phyloP scores from a whole-genome alignment of 2,329 filamentous ascomycete species.

The Sporothrix variecibatus region DNA sequence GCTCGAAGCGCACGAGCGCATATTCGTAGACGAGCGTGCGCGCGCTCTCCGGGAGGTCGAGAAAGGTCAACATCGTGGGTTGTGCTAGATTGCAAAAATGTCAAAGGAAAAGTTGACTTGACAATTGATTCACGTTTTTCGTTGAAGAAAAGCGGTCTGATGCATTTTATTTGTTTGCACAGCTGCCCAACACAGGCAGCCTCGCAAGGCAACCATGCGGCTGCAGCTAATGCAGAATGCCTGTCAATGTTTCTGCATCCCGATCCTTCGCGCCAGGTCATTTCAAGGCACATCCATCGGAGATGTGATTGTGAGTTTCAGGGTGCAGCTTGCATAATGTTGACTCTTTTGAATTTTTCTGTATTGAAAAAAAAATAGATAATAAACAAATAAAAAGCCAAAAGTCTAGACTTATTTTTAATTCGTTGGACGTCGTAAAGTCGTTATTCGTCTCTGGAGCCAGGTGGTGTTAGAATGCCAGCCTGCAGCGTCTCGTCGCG shows the following conservation, averaged over 20 bases:
- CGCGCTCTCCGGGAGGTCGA: background rate
- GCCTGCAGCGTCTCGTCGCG: constrained; percentile 70
- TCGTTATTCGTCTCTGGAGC: background rate
- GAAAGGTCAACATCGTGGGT: background rate
- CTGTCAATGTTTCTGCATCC: background rate
- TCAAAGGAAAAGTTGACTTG: no score
- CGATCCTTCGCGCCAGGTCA: background rate
- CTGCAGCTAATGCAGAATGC: no score
- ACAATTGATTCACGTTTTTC: no score
- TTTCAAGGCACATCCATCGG: background rate
- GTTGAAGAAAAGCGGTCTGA: no score
- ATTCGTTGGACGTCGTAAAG: background rate
- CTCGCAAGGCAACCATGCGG: no score
- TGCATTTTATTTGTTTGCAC: no score
- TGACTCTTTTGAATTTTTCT: no score
- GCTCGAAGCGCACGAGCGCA: background rate
- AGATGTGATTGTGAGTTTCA: background rate
- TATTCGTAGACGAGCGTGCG: background rate
- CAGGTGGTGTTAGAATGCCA: background rate
- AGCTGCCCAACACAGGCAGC: no score
- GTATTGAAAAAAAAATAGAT: no score
- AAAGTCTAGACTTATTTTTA: background rate
- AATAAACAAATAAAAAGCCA: no score
- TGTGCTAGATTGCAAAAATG: background rate
- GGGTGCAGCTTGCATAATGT: no score